A percentile compares a stretch with the other conserved stretches of the same genome.
Evolutionary conservation across 2,329 filamentous ascomycete genomes (phyloP).

Genomic region (Aspergillus sp.): DNA sequence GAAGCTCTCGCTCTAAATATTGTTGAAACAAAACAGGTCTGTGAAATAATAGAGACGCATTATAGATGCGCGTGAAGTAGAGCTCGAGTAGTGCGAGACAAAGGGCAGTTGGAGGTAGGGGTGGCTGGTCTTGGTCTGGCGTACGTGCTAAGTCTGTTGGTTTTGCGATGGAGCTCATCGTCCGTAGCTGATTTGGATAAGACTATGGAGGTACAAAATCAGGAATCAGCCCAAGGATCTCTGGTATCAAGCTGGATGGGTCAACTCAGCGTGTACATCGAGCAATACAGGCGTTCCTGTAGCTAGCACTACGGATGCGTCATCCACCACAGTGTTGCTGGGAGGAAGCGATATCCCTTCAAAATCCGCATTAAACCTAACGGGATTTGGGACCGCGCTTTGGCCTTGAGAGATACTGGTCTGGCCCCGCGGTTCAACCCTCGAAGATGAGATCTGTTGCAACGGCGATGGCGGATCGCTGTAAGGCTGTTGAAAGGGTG

Average conservation of each 20-base stretch:
- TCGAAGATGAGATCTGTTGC: no score
- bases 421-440: no score
- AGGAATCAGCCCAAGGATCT: background rate
- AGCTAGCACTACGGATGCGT: no score
- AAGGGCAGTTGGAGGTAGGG: background rate
- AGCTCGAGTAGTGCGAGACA: background rate
- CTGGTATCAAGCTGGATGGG: background rate
- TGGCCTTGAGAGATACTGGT: no score
- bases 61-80: constrained; percentile 1
- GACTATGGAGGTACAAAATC: background rate
- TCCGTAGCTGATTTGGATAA: background rate
- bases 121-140: background rate
- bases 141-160: background rate
- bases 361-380: no score
- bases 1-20: constrained; percentile 1
- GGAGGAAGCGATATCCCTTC: no score
- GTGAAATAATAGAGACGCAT: background rate
- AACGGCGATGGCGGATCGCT: background rate
- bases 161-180: background rate
- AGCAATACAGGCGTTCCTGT: no score
- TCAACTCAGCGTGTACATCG: no score
- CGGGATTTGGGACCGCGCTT: no score
- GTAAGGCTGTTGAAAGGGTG: background rate
- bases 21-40: background rate
- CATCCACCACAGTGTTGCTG: no score